A percentile compares a stretch with the other conserved stretches of the same genome.
phyloP scores from a whole-genome alignment of 2,329 filamentous ascomycete species.

The Penicillium paneum region DNA sequence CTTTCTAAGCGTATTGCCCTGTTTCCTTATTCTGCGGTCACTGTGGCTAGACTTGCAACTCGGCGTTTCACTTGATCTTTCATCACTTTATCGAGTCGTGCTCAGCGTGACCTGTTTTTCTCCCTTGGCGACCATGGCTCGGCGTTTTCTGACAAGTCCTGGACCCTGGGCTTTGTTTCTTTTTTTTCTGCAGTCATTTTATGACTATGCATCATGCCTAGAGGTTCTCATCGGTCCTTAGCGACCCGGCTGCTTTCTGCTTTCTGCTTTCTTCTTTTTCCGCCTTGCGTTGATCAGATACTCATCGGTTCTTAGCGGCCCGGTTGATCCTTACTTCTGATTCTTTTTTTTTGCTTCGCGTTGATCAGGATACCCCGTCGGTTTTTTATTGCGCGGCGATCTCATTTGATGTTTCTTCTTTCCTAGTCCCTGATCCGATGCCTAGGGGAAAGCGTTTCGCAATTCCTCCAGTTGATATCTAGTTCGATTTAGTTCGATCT shows the following conservation, averaged over 20 bases:
- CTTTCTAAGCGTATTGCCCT: slow-evolving; percentile 46
- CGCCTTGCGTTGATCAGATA: not conserved
- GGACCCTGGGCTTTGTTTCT: slow-evolving; percentile 1
- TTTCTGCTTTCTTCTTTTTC: not conserved
- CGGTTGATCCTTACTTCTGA: not conserved
- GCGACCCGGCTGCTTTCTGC: not conserved
- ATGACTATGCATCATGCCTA: slow-evolving; percentile 2
- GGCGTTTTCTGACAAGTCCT: slow-evolving; percentile 11
- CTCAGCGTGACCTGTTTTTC: not conserved
- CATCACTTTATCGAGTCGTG: not conserved
- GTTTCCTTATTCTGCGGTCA: not conserved
- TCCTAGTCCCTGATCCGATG: slow-evolving; percentile 14
- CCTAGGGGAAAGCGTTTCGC: not conserved
- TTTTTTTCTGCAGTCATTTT: not conserved
- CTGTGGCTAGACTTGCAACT: slow-evolving; percentile 17
- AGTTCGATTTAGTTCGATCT: slow-evolving; percentile 1
- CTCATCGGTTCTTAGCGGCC: not conserved
- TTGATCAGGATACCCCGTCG: slow-evolving; percentile 38
- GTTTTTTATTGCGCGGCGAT: slow-evolving; percentile 27
- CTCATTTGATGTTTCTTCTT: slow-evolving; percentile 16
- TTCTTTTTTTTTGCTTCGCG: slow-evolving; percentile 8
- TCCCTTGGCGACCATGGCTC: slow-evolving; percentile 17
- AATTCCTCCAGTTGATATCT: not conserved
- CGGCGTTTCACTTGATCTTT: slow-evolving; percentile 2
- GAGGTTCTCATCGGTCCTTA: not conserved